Base-by-base conservation (phyloP, 2,329 filamentous ascomycete genomes). In the Tolypocladium ophioglossoides region DNA sequence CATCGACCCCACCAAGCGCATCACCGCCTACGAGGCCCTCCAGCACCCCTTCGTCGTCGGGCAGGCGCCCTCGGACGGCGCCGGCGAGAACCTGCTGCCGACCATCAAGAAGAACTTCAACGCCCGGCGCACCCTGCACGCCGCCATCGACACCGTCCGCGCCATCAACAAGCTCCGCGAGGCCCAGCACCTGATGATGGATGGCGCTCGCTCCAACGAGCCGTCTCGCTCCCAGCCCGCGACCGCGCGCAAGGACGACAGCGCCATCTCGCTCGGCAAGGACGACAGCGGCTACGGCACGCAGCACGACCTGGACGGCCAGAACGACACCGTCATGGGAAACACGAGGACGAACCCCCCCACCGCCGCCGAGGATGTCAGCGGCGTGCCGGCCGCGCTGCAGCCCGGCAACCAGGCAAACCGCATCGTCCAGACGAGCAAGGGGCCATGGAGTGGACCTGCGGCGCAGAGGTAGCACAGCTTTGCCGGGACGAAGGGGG, bases 21-120 rank as follows among this genome's bases (percentile, higher is more conserved):
- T 97, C 82, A 96, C 92, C 1, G 87, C 92, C 10, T 91, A 97
- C 70, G 88, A 85, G 65, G 84, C 84, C 30, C 77, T 87, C 35
- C 78, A 81, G 58, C 84, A 87, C 62, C 77, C 82, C 40, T 87
- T 87, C 68, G 78, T 86, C 16, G 77, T 80, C 8, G 78, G 77
- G 54, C 77, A 73, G 63, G 72, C 75, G 39, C 66, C 71, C 37
- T 67, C 69, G 46, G 75, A 75, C 56, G 77, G 69, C 58, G 71
- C 67, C 51, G 79, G 79, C 63, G 76, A 80, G 68, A 85, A 87
- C 72, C 71, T 87, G 59, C 70, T 87, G 57, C 84, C 84, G 10
- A 82, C 80, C 8, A 83, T 87, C 66, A 85, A 86, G 77, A 86
- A 86, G 78, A 87, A 87, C 73, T 87, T 87, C 72, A 87, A 87